These are phyloP conservation scores for Aspergillus luchuensis DNA, from an alignment of 2,329 filamentous ascomycete genomes.

Conservation along the genomic window DNA sequence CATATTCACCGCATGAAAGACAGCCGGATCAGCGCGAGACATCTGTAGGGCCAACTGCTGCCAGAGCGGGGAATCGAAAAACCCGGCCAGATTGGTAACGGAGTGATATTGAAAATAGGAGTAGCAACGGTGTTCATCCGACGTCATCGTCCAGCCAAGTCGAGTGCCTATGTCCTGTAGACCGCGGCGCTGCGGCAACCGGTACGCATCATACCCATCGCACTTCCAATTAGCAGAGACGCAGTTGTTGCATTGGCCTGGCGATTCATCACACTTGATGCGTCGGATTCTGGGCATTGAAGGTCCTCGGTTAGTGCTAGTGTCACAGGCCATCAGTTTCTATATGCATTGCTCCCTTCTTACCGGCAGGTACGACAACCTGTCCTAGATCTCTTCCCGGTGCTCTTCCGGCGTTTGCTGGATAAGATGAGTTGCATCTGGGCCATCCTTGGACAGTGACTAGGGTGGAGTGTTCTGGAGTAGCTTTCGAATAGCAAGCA, in stretches of 20 bases:
- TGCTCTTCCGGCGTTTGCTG: not conserved
- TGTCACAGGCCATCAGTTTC: not conserved
- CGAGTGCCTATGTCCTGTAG: not conserved
- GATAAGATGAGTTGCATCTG: not conserved
- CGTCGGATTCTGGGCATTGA: constrained; percentile 9
- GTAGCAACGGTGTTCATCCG: constrained; percentile 8
- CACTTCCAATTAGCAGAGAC: constrained; percentile 1
- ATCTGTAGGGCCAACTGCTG: constrained; percentile 10
- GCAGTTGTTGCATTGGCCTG: constrained; percentile 9
- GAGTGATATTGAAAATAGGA: constrained; percentile 10
- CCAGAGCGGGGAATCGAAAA: constrained; percentile 11
- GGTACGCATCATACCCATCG: not conserved
- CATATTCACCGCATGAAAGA: constrained; percentile 8
- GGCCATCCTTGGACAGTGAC: not conserved
- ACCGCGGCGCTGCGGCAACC: constrained; percentile 6
- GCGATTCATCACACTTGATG: constrained; percentile 15
- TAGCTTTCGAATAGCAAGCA: no score
- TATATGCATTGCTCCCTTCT: not conserved
- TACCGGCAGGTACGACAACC: constrained; percentile 17
- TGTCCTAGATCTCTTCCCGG: constrained; percentile 8
- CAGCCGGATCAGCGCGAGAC: constrained; percentile 2
- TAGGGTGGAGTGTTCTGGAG: no score
- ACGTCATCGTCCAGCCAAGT: constrained; percentile 4
- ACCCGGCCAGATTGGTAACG: constrained; percentile 1
- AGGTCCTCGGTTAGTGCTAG: not conserved